phyloP scores from a whole-genome alignment of 2,329 filamentous ascomycete species.

The Parasarocladium wereldwijsianum region DNA sequence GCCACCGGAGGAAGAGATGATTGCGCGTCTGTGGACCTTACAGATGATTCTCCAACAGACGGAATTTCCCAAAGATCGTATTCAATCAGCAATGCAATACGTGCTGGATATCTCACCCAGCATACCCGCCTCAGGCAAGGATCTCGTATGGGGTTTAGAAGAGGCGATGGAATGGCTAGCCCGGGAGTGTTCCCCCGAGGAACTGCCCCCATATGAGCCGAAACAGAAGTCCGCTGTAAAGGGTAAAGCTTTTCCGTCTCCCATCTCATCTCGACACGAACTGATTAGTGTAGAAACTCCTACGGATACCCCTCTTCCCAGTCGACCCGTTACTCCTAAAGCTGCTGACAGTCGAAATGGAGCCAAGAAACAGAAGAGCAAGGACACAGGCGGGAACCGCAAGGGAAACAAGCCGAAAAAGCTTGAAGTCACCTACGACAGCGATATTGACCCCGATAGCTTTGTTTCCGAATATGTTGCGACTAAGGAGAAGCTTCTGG shows the following conservation, averaged over 20 bases:
- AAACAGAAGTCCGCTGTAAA: slow-evolving; percentile 21
- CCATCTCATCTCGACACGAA: background rate
- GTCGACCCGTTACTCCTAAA: slow-evolving; percentile 34
- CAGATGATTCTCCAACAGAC: slow-evolving; percentile 55
- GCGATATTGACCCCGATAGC: slow-evolving; percentile 61
- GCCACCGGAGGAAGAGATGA: slow-evolving; percentile 60
- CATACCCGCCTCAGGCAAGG: slow-evolving; percentile 39
- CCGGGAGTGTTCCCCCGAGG: slow-evolving; percentile 52
- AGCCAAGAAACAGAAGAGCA: slow-evolving; percentile 19
- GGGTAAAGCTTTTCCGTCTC: slow-evolving; percentile 12
- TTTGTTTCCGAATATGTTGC: slow-evolving; percentile 64
- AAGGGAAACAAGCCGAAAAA: slow-evolving; percentile 24
- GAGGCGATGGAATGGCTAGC: slow-evolving; percentile 85
- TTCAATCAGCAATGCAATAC: slow-evolving; percentile 49
- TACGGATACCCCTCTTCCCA: slow-evolving; percentile 32
- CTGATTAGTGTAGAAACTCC: slow-evolving; percentile 27
- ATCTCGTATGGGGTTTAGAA: slow-evolving; percentile 70
- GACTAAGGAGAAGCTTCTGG: slow-evolving; percentile 54
- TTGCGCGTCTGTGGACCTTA: slow-evolving; percentile 71
- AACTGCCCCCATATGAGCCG: slow-evolving; percentile 56
- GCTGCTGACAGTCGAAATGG: slow-evolving; percentile 13
- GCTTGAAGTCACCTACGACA: slow-evolving; percentile 38
- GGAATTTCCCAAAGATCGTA: slow-evolving; percentile 49
- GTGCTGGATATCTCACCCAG: slow-evolving; percentile 54
- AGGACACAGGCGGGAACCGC: slow-evolving; percentile 10